A percentile compares a stretch with the other conserved stretches of the same genome.
phyloP scores from a whole-genome alignment of 805 yeast species.

The Tetrapisispora phaffii region DNA sequence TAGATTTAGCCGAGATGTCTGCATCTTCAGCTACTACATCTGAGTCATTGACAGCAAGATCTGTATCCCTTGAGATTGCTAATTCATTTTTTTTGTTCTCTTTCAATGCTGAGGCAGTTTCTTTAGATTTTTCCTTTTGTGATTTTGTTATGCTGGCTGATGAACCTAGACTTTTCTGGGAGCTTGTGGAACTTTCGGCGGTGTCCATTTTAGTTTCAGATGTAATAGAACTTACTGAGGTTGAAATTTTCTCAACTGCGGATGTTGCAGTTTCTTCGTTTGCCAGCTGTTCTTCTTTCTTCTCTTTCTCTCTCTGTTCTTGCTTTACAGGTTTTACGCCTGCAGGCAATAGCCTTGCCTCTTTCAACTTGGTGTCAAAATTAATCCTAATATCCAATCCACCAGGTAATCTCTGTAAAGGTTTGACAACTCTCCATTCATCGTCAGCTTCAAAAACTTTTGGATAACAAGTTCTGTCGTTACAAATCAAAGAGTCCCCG shows the following conservation, averaged over 20 bases:
- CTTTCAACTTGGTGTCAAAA: constrained; percentile 57
- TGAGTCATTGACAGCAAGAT: not conserved
- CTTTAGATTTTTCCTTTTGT: not conserved
- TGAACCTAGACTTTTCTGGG: no score
- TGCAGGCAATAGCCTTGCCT: constrained; percentile 44
- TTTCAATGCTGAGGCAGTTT: not conserved
- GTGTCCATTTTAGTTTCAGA: not conserved
- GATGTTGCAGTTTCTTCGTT: not conserved
- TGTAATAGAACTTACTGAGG: not conserved
- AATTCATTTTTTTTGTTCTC: not conserved
- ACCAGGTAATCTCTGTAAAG: constrained; percentile 68
- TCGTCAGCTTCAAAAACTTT: constrained; percentile 48
- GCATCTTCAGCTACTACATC: no score
- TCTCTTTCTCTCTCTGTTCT: constrained; percentile 1
- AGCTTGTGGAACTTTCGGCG: not conserved
- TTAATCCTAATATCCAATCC: constrained; percentile 69
- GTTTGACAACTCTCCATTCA: constrained; percentile 61
- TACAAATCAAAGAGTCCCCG: constrained; percentile 6
- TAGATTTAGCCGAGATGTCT: no score
- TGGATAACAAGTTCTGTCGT: constrained; percentile 44
- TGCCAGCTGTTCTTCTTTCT: not conserved
- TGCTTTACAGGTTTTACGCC: constrained; percentile 3
- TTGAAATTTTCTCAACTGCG: not conserved
- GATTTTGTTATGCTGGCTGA: not conserved
- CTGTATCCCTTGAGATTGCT: not conserved